Conservation (phyloP, 1,284 basidiomycete species). For the Leccinum fuscescens region DNA sequence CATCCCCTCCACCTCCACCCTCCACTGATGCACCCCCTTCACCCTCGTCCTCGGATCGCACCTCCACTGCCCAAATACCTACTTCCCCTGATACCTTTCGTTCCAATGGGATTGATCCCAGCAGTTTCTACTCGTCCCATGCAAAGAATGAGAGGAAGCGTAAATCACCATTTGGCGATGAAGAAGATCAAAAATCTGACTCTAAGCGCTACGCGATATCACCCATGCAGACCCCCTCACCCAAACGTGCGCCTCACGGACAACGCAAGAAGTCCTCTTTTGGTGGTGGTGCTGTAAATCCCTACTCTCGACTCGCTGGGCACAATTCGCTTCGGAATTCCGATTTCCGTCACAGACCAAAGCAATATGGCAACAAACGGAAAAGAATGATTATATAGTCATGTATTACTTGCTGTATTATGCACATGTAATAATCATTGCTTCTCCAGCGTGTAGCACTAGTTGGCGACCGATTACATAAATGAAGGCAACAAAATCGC, state of each 20-base stretch:
- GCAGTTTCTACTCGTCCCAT: slow-evolving; percentile 45
- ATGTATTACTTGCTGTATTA: slow-evolving; percentile 13
- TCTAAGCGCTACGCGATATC: slow-evolving; percentile 29
- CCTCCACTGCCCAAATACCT: slow-evolving; percentile 22
- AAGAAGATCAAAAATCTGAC: slow-evolving; percentile 22
- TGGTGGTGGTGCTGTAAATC: slow-evolving; percentile 35
- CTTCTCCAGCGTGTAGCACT: background rate
- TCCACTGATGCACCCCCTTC: slow-evolving; percentile 30
- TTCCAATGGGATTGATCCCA: slow-evolving; percentile 37
- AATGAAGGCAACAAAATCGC: background rate
- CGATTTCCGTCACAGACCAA: slow-evolving; percentile 22
- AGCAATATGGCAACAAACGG: slow-evolving; percentile 33
- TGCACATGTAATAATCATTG: slow-evolving; percentile 8
- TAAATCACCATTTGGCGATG: slow-evolving; percentile 37
- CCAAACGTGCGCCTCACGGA: slow-evolving; percentile 22
- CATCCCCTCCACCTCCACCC: slow-evolving; percentile 28
- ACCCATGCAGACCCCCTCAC: slow-evolving; percentile 25
- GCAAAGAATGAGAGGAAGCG: slow-evolving; percentile 39
- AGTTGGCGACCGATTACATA: background rate
- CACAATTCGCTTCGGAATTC: slow-evolving; percentile 36
- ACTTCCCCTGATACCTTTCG: slow-evolving; percentile 25
- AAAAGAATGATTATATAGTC: slow-evolving; percentile 31
- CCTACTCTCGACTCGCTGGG: slow-evolving; percentile 35
- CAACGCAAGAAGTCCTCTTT: slow-evolving; percentile 34
- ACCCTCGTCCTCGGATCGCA: slow-evolving; percentile 18